A percentile compares a stretch with the other conserved stretches of the same genome.
phyloP scores from a whole-genome alignment of 208 protist genomes.

The Porcisia hertigi region DNA sequence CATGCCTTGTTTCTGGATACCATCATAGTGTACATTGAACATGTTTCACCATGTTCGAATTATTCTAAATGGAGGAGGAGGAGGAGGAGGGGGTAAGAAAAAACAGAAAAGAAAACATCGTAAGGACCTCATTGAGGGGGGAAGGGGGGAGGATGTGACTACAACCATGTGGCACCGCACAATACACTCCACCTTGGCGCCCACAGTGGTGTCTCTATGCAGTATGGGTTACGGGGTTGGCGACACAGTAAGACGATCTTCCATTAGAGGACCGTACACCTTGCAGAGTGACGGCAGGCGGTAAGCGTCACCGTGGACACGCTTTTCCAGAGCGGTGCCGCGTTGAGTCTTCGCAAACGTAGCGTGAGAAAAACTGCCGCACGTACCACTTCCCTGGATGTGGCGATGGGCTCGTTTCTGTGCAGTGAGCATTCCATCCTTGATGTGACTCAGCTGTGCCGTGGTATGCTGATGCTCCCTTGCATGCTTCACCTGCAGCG shows the following conservation, averaged over 20 bases:
- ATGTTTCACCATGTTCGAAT: background rate
- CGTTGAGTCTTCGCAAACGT: conserved; percentile 33
- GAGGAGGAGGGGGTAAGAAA: background rate
- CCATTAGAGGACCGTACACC: conserved; percentile 53
- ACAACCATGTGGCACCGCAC: background rate
- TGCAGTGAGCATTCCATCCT: conserved; percentile 57
- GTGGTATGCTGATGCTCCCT: conserved; percentile 10
- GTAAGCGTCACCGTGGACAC: conserved; percentile 49
- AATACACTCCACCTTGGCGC: background rate
- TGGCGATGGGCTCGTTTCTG: conserved; percentile 43
- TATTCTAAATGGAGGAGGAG: background rate
- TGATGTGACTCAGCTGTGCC: conserved; percentile 45
- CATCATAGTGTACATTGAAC: background rate
- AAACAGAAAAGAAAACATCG: background rate
- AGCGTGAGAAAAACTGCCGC: conserved; percentile 22
- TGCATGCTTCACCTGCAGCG: conserved; percentile 13
- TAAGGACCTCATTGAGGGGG: background rate
- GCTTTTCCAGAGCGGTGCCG: conserved; percentile 52
- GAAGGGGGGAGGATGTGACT: background rate
- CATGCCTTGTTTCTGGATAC: background rate
- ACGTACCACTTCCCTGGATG: conserved; percentile 35
- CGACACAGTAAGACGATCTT: conserved; percentile 6
- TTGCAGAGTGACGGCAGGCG: conserved; percentile 59
- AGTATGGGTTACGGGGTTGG: background rate
- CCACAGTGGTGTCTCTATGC: background rate